Base-by-base conservation (phyloP, 305 asterid genomes). In the Euphrasia arctica region DNA sequence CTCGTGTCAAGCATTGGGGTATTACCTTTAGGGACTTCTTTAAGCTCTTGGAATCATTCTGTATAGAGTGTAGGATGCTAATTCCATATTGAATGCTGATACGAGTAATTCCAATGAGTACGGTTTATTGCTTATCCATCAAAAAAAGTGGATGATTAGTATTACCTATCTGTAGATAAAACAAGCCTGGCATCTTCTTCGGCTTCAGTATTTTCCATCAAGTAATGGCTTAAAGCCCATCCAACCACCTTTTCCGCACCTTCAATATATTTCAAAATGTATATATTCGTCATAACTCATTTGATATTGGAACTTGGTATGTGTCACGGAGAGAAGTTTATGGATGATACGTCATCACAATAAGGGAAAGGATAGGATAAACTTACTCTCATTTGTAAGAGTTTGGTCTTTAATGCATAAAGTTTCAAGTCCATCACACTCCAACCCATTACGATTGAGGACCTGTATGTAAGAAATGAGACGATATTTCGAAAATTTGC, bases 171-270 rank as follows among this genome's bases (percentile, higher is more conserved):
- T 32, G 72, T 72, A 68, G 93, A 72, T 72, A 85, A 66, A 57
- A 75, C 79, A 62, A 79, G 75, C 78, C 74, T 74, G 6, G 75
- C 63, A 65, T 72, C 79, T 58, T 73, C 64, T 66, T 74, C 85
- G 70, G 80, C 81, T 70, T 34, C 85, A 73, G 82, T 76, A 70
- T 79, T 75, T 54, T 67, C 63, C 82, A 79, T 85, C 70, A 83
- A 67, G 72, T 83, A 83, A 73, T 80, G 80, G 72, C 90, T 85
- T 77, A 85, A 65, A 73, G 90, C 93, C 93, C 93, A 85, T 65
- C 87, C 90, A 54, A 85, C 80, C 43, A 83, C 87, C 83, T 83
- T 85, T 66, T 85, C 90, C 39, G 93, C 87, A 79, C 93, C 93
- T 85, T 74, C 77, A 75, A 58, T 58, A 56, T 62, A 73, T 68